Evolutionary conservation across 768 basidiomycete genomes (phyloP), one percentile per base, ranked within the genome.

Genomic region (Phylloporus scabripes): DNA sequence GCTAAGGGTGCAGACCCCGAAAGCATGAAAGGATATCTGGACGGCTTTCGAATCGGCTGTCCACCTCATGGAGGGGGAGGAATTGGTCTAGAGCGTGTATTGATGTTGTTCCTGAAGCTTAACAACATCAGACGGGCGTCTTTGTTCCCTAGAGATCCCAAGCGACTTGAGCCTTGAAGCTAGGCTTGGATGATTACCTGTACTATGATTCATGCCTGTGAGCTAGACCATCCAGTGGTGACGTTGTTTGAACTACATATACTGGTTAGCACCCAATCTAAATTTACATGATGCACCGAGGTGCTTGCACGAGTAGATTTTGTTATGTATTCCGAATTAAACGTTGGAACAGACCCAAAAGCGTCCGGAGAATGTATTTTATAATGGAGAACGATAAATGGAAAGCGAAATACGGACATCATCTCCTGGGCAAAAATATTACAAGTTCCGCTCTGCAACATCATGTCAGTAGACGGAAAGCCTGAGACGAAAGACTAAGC

Each of bases 41-140:
- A 98, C 63, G 93, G 85, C 15, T 99, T 99, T 82, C 83, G 83
- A 53, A 78, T 96, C 66, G 96, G 94, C 20, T 95, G 92, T 58
- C 81, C 93, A 1, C 94, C 96, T 14, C 96, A 99, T 68, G 96
- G 92, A 42, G 96, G 95, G 57, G 95, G 93, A 54, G 95, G 95
- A 52, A 92, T 98, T 58, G 94, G 91, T 46, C 75, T 94, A 52
- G 93, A 96, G 70, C 87, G 92, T 47, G 93, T 99, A 45, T 70
- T 98, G 63, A 97, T 98, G 94, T 74, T 99, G 57, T 99, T 93
- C 81, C 74, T 99, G 67, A 94, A 95, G 73, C 77, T 99, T 54
- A 89, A 87, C 73, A 96, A 98, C 74, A 93, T 98, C 62, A 78
- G 95, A 44, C 75, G 92, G 43, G 93, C 92, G 21, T 88, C 88